These are phyloP conservation scores for Rubia occidens DNA, from an alignment of 305 asterid species.

Conservation along the genomic window DNA sequence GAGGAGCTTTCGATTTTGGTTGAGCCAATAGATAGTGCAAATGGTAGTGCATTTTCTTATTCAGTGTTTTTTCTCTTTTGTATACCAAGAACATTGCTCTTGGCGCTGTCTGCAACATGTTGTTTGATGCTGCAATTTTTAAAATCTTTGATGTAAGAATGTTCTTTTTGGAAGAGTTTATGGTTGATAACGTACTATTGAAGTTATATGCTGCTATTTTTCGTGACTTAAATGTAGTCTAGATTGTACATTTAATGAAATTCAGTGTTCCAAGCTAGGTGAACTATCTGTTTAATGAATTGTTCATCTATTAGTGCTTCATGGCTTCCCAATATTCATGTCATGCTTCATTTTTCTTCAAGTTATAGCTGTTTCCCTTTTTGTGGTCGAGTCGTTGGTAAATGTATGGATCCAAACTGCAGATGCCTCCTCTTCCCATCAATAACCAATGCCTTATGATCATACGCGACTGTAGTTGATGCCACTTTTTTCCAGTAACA, in stretches of 20 bases:
- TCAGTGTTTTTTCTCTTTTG: not conserved
- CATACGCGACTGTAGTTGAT: constrained; percentile 45
- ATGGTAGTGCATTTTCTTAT: constrained; percentile 34
- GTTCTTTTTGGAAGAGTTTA: not conserved
- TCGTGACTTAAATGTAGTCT: not conserved
- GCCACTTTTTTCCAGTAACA: constrained; percentile 26
- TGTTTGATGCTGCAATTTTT: not conserved
- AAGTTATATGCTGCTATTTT: no score
- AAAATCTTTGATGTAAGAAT: not conserved
- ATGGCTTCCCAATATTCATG: not conserved
- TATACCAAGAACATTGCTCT: not conserved
- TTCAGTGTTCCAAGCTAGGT: not conserved
- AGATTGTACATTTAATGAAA: not conserved
- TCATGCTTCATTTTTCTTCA: not conserved
- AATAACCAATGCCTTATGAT: constrained; percentile 58
- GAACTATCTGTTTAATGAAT: not conserved
- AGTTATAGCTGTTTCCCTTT: not conserved
- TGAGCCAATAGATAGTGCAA: constrained; percentile 83
- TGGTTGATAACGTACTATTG: no score
- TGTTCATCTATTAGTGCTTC: not conserved
- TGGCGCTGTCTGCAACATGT: not conserved
- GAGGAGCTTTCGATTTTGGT: constrained; percentile 73
- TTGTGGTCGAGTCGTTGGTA: constrained; percentile 24
- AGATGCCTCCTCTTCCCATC: constrained; percentile 66
- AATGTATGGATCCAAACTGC: constrained; percentile 79